Evolutionary conservation across 345 rosid species (phyloP).

Genomic region (sweet orange (Citrus sinensis)): DVS_A1.0 CM039165.1:34314501-34315000

Average conservation of each 20-base stretch:
- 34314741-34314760: neutral
- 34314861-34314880: conserved; percentile 91
- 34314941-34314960: conserved; percentile 57
- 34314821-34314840: neutral
- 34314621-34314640: conserved; percentile 52
- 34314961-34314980: conserved; percentile 72
- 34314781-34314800: conserved; percentile 6
- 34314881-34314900: conserved; percentile 87
- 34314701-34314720: conserved; percentile 1
- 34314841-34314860: conserved; percentile 38
- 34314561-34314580: conserved; percentile 38
- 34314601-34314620: conserved; percentile 50
- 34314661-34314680: conserved; percentile 38
- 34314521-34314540: conserved; percentile 20
- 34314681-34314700: conserved; percentile 32
- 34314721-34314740: conserved; percentile 26
- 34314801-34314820: conserved; percentile 7
- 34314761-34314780: conserved; percentile 2
- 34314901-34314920: conserved; percentile 86
- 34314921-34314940: conserved; percentile 80
- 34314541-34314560: conserved; percentile 54
- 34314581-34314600: conserved; percentile 62
- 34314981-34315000: conserved; percentile 54
- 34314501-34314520: conserved; percentile 16
- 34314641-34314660: conserved; percentile 25